Base-by-base conservation (phyloP, 805 yeast species). In the Clavispora santaluciae region DNA sequence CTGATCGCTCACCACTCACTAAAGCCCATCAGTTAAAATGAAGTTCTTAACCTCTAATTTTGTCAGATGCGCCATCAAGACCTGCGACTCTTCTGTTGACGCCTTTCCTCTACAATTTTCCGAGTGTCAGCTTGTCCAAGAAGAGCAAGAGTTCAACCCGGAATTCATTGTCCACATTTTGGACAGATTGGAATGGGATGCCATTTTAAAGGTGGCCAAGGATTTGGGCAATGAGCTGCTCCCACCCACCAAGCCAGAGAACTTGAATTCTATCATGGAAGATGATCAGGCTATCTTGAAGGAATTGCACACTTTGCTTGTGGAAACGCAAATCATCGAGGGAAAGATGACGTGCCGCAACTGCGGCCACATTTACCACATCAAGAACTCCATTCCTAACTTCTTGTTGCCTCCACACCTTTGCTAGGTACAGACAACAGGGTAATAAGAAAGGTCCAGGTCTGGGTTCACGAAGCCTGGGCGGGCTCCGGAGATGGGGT, bases 41-140 rank as follows among this genome's bases (percentile, higher is more conserved):
- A 91, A 93, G 67, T 80, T 91, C 55, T 69, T 93, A 21, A 91
- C 99, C n/a, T 86, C 97, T 10, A 93, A 93, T 64, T 93, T 93
- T 64, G 95, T 93, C 47, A 88, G 84, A 60, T 93, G 99, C 64
- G 89, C 98, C 0, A 85, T 88, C 46, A 82, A 83, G 56, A 55
- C 80, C 2, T 93, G 99, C 58, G 88, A 83, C 34, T 66, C 79
- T 11, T 75, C 91, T 5, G 75, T 77, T 11, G 78, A 79, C 5
- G 79, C 95, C 15, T 93, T 89, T 59, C 99, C 99, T 2, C 73
- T 93, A 42, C 71, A 72, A 45, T 91, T 75, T 59, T 61, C 72
- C 41, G 75, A 78, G 17, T 83, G 93, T 53, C 76, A 83, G 51
- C 68, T 93, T 25, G 83, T 76, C 12, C 84, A 81, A 55, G 86